Conservation (phyloP, 2,329 filamentous ascomycete species). For the Paecilomyces fulvus region DNA sequence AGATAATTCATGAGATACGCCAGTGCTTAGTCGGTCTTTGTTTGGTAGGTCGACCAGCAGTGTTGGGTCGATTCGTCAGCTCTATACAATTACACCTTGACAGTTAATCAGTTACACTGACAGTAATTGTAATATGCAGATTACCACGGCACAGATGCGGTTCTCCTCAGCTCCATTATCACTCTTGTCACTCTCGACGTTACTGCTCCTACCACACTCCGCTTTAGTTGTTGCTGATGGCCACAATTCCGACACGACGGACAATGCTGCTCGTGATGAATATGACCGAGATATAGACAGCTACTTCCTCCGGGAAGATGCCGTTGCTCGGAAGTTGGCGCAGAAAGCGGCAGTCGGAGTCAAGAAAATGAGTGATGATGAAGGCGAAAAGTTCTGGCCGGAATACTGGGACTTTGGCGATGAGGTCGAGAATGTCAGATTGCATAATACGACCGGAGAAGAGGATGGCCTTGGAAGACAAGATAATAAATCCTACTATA, state of each 20-base stretch:
- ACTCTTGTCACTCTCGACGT: neutral
- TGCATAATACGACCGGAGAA: neutral
- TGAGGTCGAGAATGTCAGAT: conserved; percentile 7
- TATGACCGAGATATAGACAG: neutral
- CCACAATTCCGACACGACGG: neutral
- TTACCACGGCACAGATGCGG: neutral
- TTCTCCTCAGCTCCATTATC: neutral
- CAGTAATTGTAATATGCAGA: neutral
- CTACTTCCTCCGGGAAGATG: conserved; percentile 11
- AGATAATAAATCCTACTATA: neutral
- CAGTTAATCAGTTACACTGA: neutral
- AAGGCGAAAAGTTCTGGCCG: conserved; percentile 41
- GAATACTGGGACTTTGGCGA: conserved; percentile 36
- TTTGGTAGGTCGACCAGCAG: neutral
- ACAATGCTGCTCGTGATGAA: neutral
- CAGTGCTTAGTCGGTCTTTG: neutral
- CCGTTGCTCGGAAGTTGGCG: conserved; percentile 21
- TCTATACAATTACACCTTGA: neutral
- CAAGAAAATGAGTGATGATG: conserved; percentile 38
- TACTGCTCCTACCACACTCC: neutral
- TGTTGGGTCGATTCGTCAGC: neutral
- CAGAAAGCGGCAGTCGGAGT: conserved; percentile 21
- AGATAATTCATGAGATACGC: neutral
- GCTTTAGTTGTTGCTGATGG: neutral
- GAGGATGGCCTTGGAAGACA: neutral